Evolutionary conservation across 2,329 filamentous ascomycete species (phyloP).

Genomic region (Colletotrichum agaves): DNA sequence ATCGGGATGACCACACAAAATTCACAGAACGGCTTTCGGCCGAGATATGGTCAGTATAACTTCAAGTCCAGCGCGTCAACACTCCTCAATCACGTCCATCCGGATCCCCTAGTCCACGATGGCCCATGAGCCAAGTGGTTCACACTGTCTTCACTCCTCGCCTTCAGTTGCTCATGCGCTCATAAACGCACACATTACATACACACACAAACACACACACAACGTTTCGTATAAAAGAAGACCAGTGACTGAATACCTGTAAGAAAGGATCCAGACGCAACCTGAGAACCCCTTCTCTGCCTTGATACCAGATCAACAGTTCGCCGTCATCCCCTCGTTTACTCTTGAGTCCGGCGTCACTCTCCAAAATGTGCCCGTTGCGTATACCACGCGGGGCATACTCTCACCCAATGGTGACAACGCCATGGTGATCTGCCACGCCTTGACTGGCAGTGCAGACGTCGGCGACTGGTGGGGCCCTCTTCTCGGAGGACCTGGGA

Average conservation of each 20-base stretch:
- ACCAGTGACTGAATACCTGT: conserved; percentile 70
- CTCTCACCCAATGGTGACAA: conserved; percentile 70
- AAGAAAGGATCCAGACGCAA: conserved; percentile 75
- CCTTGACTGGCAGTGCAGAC: conserved; percentile 85
- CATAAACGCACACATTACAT: background rate
- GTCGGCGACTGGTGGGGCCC: conserved; percentile 92
- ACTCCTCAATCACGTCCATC: background rate
- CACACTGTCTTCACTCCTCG: background rate
- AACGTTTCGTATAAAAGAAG: conserved; percentile 48
- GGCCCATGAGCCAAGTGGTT: background rate
- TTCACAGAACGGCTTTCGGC: conserved; percentile 38
- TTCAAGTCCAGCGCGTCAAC: background rate
- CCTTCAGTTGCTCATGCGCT: background rate
- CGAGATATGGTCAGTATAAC: conserved; percentile 48
- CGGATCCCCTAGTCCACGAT: background rate
- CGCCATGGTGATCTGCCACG: conserved; percentile 83
- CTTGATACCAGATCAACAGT: conserved; percentile 88
- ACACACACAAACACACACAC: too few relatives aligned
- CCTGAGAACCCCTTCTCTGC: conserved; percentile 91
- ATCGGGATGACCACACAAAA: conserved; percentile 43
- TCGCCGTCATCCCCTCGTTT: conserved; percentile 88
- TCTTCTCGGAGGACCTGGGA: conserved; percentile 79
- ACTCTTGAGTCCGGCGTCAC: conserved; percentile 92
- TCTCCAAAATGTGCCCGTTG: conserved; percentile 79
- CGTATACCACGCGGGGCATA: conserved; percentile 73